Base-by-base conservation (phyloP, 139 green algal genomes). In the Klebsormidium nitens region DNA sequence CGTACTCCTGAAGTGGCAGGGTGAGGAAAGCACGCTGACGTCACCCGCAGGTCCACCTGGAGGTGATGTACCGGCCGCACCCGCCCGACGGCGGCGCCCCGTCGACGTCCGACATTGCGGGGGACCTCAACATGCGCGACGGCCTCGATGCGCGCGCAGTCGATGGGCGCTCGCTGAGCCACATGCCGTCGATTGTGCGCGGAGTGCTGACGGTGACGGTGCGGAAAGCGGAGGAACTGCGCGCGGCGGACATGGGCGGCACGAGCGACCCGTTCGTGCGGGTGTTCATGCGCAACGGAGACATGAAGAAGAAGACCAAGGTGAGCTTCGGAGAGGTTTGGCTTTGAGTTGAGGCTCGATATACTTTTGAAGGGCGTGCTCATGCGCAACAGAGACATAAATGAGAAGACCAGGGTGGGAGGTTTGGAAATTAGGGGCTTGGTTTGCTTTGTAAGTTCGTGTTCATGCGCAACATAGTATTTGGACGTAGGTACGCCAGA, bases 121-220 rank as follows among this genome's bases (percentile, higher is more conserved):
- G 23, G 46, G 23, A 23, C 46, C 23, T 55, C 46, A 55, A 23
- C 23, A 31, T 31, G 23, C 46, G 23, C 23, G 46, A 55, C 46
- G 23, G 23, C 23, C 23, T 31, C 46, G 23, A 55, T 23, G 23
- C n/a, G n/a, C n/a, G n/a, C n/a, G n/a, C n/a, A n/a, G n/a, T n/a
- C 23, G 46, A 55, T 55, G 46, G 23, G 46, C 23, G 23, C 23
- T 31, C 46, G 46, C 23, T 55, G 23, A 31, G 23, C 46, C 23
- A 55, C 23, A 55, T 23, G 23, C 46, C 23, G 46, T 31, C 23
- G 46, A 31, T 55, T 55, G 23, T 50, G 60, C 61, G 69, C 1
- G 70, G 70, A 23, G 63, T 75, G 31, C 39, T 77, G 47, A 26
- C 40, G 37, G 70, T 77, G 47, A 61, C 34, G 34, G 35, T 77